Base-by-base conservation (phyloP, 371 early-diverging fungal species). In the Mortierella sp. region DNA sequence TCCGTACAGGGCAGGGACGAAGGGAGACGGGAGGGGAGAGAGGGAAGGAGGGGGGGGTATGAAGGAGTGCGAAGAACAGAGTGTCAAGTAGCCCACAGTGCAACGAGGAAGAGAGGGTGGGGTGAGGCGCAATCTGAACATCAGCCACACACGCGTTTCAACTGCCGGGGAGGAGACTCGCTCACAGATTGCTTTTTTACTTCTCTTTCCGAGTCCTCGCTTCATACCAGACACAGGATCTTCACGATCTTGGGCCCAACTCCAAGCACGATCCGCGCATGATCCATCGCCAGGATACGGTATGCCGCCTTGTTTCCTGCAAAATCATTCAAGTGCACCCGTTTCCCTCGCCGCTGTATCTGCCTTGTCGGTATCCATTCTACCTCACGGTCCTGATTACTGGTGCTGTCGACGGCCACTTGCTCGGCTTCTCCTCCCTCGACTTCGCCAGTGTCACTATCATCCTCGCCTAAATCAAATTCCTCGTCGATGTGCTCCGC, bases 231-330 rank as follows among this genome's bases (percentile, higher is more conserved):
- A 67, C 46, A 72, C 18, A 72, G 51, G 52, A 73, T 50, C 57
- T 67, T 63, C 43, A 73, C 43, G 2, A 49, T 64, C 30, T 41
- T 59, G 38, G 74, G 57, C 7, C 74, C 74, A 19, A 73, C 54
- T 38, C 67, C 68, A 5, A 74, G 61, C 23, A 74, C 76, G 18
- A 74, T 64, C 18, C 76, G 42, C 26, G 76, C 76, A 58, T 74
- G 76, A 39, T 74, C 76, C 66, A 74, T 54, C 26, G 62, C 69
- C 46, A 69, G 34, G 38, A 69, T 58, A 2, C 65, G 56, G 31
- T 61, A 74, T 13, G 70, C 69, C 13, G 46, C 54, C 19, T 62
- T 64, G 53, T 65, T 45, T 0, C 54, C 65, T n/a, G 51, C 48
- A 53, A 62, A 38, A 13, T 61, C 60, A 46, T 59, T 57, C 54